Conservation (phyloP, 179 eudicot genomes). For the Nepenthes alata region DNA sequence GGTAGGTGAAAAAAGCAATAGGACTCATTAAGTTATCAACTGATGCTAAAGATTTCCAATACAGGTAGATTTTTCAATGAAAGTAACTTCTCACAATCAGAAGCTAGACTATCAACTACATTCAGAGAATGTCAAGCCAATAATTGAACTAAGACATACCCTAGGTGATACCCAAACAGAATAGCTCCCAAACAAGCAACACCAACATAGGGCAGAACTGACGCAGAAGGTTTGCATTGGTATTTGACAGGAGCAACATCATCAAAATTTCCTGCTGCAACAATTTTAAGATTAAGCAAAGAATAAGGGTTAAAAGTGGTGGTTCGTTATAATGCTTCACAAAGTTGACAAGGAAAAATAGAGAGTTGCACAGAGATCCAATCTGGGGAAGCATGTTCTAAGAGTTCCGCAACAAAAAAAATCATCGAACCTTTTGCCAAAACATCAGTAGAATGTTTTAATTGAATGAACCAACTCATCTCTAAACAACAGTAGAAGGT, state of each 20-base stretch:
- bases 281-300: background rate
- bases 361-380: no score
- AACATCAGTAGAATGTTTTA: background rate
- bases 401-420: no score
- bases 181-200: conserved; percentile 96
- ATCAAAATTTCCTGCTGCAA: conserved; percentile 61
- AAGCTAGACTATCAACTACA: background rate
- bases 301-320: background rate
- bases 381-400: background rate
- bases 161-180: conserved; percentile 96
- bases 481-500: background rate
- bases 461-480: background rate
- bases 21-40: no score
- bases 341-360: no score
- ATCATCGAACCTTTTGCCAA: no score
- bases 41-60: no score
- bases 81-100: no score
- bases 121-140: background rate
- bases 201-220: conserved; percentile 88
- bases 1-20: no score
- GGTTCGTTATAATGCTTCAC: no score
- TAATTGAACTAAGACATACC: conserved; percentile 35
- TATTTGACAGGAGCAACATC: conserved; percentile 40
- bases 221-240: conserved; percentile 58
- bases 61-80: no score